A percentile compares a stretch with the other conserved stretches of the same genome.
Evolutionary conservation across 192 early-diverging fungal genomes (phyloP).

Genomic region (Entomortierella lignicola): DNA sequence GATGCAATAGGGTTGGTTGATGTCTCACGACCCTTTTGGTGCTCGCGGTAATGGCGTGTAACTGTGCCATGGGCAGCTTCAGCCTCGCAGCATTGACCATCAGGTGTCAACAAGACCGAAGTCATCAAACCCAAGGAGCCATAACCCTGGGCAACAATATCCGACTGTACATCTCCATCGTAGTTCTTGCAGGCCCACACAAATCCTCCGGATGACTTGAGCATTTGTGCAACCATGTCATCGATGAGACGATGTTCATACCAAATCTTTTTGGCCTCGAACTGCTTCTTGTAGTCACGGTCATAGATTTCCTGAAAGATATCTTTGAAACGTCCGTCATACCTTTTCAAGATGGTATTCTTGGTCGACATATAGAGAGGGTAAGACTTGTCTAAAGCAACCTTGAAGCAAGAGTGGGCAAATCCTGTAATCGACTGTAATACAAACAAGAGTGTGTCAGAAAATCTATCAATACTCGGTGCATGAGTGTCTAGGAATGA

Average conservation of each 20-base stretch:
- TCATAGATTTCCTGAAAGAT: slow-evolving; percentile 95
- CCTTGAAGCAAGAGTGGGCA: slow-evolving; percentile 94
- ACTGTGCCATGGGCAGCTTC: slow-evolving; percentile 99
- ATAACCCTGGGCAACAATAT: slow-evolving; percentile 97
- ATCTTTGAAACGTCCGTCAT: slow-evolving; percentile 99
- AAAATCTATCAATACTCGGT: too few species aligned
- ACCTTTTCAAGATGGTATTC: slow-evolving; percentile 96
- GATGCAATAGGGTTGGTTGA: slow-evolving; percentile 97
- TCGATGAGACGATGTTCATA: slow-evolving; percentile 99
- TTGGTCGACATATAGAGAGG: slow-evolving; percentile 97
- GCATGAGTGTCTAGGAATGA: not conserved
- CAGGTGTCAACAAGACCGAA: slow-evolving; percentile 93
- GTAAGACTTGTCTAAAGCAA: slow-evolving; percentile 89
- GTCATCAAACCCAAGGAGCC: slow-evolving; percentile 97
- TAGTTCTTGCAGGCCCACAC: slow-evolving; percentile 97
- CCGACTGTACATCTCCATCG: slow-evolving; percentile 96
- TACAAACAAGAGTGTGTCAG: too few species aligned
- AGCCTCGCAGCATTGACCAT: slow-evolving; percentile 90
- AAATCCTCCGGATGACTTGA: slow-evolving; percentile 95
- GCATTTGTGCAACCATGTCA: slow-evolving; percentile 98
- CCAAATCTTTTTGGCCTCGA: slow-evolving; percentile 88
- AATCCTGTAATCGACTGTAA: slow-evolving; percentile 88
- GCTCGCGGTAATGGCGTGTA: slow-evolving; percentile 93
- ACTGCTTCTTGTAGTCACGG: slow-evolving; percentile 80
- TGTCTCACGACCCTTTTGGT: slow-evolving; percentile 95